Conservation (phyloP, 805 yeast genomes). For the Cyberlindnera subsufficiens region DNA sequence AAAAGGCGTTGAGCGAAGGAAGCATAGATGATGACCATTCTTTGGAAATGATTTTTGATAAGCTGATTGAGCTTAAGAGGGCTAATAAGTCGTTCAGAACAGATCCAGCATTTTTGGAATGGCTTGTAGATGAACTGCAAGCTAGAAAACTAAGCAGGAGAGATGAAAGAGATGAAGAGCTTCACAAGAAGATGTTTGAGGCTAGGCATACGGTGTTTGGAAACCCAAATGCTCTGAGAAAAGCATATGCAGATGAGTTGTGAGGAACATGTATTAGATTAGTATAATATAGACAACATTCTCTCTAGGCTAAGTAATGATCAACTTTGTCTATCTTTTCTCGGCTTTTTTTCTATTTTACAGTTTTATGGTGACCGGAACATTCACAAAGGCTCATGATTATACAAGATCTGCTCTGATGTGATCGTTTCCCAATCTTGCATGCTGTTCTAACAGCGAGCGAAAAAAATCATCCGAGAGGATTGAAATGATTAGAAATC, state of each 20-base stretch:
- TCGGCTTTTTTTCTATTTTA: too few relatives aligned
- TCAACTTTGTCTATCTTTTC: too few relatives aligned
- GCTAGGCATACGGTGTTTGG: constrained; percentile 71
- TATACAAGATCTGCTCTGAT: too few relatives aligned
- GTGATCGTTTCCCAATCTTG: too few relatives aligned
- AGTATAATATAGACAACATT: background rate
- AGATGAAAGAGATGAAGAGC: constrained; percentile 26
- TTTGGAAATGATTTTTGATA: constrained; percentile 36
- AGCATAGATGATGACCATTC: constrained; percentile 32
- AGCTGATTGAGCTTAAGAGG: constrained; percentile 30
- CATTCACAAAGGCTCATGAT: too few relatives aligned
- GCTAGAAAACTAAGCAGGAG: constrained; percentile 23
- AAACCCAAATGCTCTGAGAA: constrained; percentile 65
- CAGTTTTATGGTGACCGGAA: too few relatives aligned
- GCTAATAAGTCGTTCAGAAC: constrained; percentile 23
- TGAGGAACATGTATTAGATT: constrained; percentile 14
- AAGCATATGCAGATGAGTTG: constrained; percentile 48
- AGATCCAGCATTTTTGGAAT: constrained; percentile 43
- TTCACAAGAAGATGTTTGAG: constrained; percentile 35
- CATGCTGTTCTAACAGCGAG: too few relatives aligned
- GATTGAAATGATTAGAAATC: too few relatives aligned
- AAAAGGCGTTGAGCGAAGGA: constrained; percentile 21
- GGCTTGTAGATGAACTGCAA: constrained; percentile 51
- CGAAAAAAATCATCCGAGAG: too few relatives aligned
- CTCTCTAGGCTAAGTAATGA: background rate